These are phyloP conservation scores for Bimuria novae-zelandiae DNA, from an alignment of 2,329 filamentous ascomycete species.

Conservation along the genomic window DNA sequence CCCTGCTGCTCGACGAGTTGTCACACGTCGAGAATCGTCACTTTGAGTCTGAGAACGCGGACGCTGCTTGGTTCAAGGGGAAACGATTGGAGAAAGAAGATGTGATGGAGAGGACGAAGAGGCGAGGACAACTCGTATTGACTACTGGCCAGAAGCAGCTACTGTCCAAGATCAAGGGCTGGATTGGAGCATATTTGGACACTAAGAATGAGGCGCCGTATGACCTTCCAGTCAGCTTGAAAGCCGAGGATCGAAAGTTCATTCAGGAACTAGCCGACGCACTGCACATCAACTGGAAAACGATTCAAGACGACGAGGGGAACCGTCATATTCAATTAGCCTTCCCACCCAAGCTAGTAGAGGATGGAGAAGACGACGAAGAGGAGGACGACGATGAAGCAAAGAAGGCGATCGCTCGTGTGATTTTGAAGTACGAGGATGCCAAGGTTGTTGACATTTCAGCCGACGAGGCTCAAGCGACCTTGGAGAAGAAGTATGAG, in stretches of 20 bases:
- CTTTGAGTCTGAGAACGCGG: slow-evolving; percentile 87
- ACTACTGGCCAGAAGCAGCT: slow-evolving; percentile 80
- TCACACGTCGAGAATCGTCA: slow-evolving; percentile 88
- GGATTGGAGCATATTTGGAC: slow-evolving; percentile 69
- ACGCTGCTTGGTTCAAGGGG: slow-evolving; percentile 88
- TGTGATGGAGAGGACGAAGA: slow-evolving; percentile 64
- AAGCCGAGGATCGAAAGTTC: slow-evolving; percentile 89
- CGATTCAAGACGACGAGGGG: slow-evolving; percentile 65
- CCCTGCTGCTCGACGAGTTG: slow-evolving; percentile 78
- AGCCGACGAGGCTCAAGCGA: slow-evolving; percentile 75
- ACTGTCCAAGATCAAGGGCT: slow-evolving; percentile 81
- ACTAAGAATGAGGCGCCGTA: slow-evolving; percentile 57
- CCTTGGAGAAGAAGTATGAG: slow-evolving; percentile 84
- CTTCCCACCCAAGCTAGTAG: slow-evolving; percentile 58
- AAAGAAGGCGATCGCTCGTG: slow-evolving; percentile 77
- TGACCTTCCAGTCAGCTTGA: slow-evolving; percentile 73
- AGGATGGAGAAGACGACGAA: slow-evolving; percentile 62
- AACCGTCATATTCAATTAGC: slow-evolving; percentile 69
- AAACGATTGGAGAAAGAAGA: slow-evolving; percentile 76
- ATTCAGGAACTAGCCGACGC: slow-evolving; percentile 81
- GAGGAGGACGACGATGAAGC: slow-evolving; percentile 79
- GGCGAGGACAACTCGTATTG: slow-evolving; percentile 70
- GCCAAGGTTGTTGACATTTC: slow-evolving; percentile 82
- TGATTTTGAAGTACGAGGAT: slow-evolving; percentile 89
- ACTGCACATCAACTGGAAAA: slow-evolving; percentile 68